Base-by-base conservation (phyloP, 495 filamentous ascomycete genomes). In the Penicillium pancosmium region DNA sequence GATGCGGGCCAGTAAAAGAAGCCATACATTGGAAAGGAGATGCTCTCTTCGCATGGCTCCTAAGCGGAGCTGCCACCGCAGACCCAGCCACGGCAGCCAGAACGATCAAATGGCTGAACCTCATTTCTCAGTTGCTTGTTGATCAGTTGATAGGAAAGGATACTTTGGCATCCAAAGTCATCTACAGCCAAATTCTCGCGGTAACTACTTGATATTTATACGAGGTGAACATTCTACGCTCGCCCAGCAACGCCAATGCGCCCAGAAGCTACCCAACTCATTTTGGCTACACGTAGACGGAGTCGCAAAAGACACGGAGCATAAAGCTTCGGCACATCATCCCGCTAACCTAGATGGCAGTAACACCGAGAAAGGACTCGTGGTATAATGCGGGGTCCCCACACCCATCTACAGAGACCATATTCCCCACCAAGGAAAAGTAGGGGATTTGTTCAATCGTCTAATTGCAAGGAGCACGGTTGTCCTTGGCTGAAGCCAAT, bases 1-100 rank as follows among this genome's bases (percentile, higher is more conserved):
- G 6, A 31, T 31, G 27, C 5, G 8, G 27, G 8, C 27, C 5
- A 1, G 27, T 9, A 31, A 31, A 8, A 8, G 8, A 31, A 7
- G 8, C 6, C 59, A 6, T 43, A 72, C 67, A 72, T 63, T 68
- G 21, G 19, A 72, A 68, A 10, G 55, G 33, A 43, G 64, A 68
- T 27, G 60, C 62, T 41, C 62, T 60, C 56, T 72, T 70, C 43
- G 59, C 58, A 13, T 59, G 38, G 35, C 55, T 55, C 38, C 62
- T 64, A 21, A 57, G 33, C 23, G 70, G 72, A 47, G 63, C 60
- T 41, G 67, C 66, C 36, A 64, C 58, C 52, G 65, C 66, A 52
- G 66, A 63, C 51, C 63, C 70, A 21, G 69, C 67, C 54, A 56
- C 66, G 31, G 65, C 64, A 47, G 69, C 71, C 12, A 72, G 21